phyloP scores from a whole-genome alignment of 2,329 filamentous ascomycete species.

The Neurospora sp. region DNA sequence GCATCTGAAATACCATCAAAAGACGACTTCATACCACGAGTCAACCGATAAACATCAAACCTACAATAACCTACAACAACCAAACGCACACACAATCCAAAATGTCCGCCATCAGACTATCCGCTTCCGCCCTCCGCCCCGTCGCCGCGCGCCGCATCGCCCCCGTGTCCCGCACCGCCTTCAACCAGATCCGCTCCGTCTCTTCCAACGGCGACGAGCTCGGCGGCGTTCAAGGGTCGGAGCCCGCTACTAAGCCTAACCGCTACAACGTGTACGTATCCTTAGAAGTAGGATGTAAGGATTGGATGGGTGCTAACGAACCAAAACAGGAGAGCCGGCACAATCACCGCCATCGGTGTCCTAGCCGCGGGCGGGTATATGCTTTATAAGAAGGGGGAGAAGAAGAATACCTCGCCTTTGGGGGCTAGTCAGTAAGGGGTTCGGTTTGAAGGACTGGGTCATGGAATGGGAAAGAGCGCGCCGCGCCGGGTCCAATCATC shows the following conservation, averaged over 20 bases:
- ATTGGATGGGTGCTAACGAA: too few species aligned
- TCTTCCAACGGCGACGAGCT: not conserved
- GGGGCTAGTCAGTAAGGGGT: not conserved
- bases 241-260: not conserved
- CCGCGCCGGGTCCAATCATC: too few species aligned
- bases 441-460: too few species aligned
- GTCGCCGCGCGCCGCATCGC: not conserved
- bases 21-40: not conserved
- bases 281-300: too few species aligned
- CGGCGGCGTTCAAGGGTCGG: not conserved
- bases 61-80: not conserved
- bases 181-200: not conserved
- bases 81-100: not conserved
- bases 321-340: not conserved
- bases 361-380: not conserved
- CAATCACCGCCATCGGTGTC: not conserved
- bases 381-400: not conserved
- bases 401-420: not conserved
- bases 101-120: not conserved
- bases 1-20: not conserved
- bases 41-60: not conserved
- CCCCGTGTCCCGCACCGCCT: not conserved
- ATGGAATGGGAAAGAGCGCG: too few species aligned
- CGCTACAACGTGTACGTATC: not conserved
- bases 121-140: not conserved